A percentile compares a stretch with the other conserved stretches of the same genome.
phyloP scores from a whole-genome alignment of 345 rosid species.

The Salix koriyanagi region DNA sequence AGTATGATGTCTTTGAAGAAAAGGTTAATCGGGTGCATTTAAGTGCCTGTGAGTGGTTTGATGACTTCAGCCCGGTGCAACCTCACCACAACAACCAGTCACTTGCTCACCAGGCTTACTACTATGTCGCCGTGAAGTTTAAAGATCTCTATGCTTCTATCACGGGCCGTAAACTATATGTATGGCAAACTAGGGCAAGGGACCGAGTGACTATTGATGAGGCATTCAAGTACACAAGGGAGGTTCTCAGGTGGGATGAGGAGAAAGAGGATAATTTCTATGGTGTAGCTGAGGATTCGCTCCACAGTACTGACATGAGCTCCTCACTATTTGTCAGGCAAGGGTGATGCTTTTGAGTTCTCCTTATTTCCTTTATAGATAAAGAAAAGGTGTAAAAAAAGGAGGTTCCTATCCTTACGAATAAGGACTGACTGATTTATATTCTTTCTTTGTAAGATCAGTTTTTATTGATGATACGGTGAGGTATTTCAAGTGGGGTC shows the following conservation, averaged over 20 bases:
- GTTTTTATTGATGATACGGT: neutral
- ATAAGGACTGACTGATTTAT: neutral
- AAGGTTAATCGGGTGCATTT: constrained; percentile 65
- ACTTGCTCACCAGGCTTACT: constrained; percentile 86
- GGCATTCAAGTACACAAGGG: constrained; percentile 85
- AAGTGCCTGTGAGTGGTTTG: constrained; percentile 78
- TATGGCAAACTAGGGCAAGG: constrained; percentile 83
- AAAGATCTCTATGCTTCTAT: constrained; percentile 77
- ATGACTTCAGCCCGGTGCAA: constrained; percentile 70
- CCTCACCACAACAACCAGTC: constrained; percentile 65
- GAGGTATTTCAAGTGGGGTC: neutral
- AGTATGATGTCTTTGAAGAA: constrained; percentile 88
- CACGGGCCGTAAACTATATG: constrained; percentile 79
- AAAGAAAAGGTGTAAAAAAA: constrained; percentile 5
- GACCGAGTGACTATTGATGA: constrained; percentile 69
- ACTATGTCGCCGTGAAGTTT: constrained; percentile 89
- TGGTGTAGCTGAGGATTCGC: constrained; percentile 77
- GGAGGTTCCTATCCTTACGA: neutral
- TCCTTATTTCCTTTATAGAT: neutral
- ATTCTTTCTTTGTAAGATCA: neutral
- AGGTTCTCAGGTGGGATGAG: constrained; percentile 95
- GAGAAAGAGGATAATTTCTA: constrained; percentile 79
- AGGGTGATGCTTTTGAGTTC: constrained; percentile 22
- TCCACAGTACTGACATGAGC: constrained; percentile 88
- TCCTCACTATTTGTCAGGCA: constrained; percentile 68